Evolutionary conservation across 2,329 filamentous ascomycete species (phyloP), one percentile per base, ranked within the genome.

Genomic region (Sporothrix phasma): DNA sequence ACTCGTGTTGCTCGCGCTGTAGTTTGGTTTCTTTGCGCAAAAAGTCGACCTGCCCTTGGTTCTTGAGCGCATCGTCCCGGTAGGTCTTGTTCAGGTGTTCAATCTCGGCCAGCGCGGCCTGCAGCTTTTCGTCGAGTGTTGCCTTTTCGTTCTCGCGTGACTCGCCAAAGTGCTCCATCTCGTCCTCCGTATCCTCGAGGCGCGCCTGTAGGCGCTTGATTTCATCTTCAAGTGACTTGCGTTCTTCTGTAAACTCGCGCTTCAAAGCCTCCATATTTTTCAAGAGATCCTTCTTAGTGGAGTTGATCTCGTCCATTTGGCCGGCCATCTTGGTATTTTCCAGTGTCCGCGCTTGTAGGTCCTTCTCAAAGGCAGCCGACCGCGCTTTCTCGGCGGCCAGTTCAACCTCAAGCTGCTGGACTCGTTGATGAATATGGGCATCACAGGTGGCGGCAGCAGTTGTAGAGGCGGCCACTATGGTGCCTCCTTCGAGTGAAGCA

Each of bases 261-360:
- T 97, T 91, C 68, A 95, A 84, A 13, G 92, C 88, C 72, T 97
- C 92, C 78, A 99, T 90, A 71, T 99, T 99, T 68, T 90, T 88
- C 76, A 99, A 86, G 10, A 99, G 84, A 74, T 97, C 94, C 70
- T 89, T 89, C 74, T 99, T 99, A 0, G 89, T 97, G 2, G 90
- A 92, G 69, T 94, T 90, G 5, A 85, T 90, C 74, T 97, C 93
- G 67, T 94, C 86, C 66, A 96, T 83, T 70, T 87, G 87, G 71
- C 79, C 83, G 77, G 82, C 87, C 71, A 83, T 84, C 69, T 84
- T 81, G 69, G 78, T 82, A 72, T 84, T 84, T 69, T 81, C 82
- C 60, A 79, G 84, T 68, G 73, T 78, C 61, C 81, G 81, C 2
- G 78, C 76, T 62, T 82, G 80, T 3, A 88, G 81, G 66, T 95